Conservation (phyloP, 441 rosid species). For the Populus hybrid region DNA sequence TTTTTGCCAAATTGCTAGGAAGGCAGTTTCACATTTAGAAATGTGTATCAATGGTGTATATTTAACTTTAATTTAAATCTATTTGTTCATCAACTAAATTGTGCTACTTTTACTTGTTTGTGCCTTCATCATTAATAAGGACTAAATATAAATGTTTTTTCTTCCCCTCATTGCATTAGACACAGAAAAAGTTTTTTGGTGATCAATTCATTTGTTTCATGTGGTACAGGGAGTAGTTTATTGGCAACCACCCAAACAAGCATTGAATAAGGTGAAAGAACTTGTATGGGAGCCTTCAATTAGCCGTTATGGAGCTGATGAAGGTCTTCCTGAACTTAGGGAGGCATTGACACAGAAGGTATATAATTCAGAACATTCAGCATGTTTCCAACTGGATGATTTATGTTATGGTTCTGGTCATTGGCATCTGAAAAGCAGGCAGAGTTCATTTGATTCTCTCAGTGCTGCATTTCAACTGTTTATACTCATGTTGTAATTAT, state of each 20-base stretch:
- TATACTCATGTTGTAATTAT: neutral
- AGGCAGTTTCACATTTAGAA: neutral
- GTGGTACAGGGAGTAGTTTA: constrained; percentile 79
- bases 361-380: constrained; percentile 4
- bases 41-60: neutral
- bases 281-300: constrained; percentile 72
- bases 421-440: constrained; percentile 1
- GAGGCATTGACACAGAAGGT: constrained; percentile 73
- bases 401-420: constrained; percentile 4
- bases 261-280: constrained; percentile 75
- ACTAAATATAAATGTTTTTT: neutral
- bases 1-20: constrained; percentile 5
- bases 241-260: constrained; percentile 92
- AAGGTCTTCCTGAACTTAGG: constrained; percentile 80
- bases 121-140: neutral
- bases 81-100: neutral
- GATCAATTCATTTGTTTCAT: constrained; percentile 11
- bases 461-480: neutral
- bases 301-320: constrained; percentile 92
- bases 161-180: neutral
- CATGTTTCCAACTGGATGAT: constrained; percentile 11
- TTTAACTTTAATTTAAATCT: neutral
- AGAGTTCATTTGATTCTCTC: constrained; percentile 8
- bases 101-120: neutral
- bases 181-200: neutral